Base-by-base conservation (phyloP, 371 early-diverging fungal genomes). In the Mucor indicus region DNA sequence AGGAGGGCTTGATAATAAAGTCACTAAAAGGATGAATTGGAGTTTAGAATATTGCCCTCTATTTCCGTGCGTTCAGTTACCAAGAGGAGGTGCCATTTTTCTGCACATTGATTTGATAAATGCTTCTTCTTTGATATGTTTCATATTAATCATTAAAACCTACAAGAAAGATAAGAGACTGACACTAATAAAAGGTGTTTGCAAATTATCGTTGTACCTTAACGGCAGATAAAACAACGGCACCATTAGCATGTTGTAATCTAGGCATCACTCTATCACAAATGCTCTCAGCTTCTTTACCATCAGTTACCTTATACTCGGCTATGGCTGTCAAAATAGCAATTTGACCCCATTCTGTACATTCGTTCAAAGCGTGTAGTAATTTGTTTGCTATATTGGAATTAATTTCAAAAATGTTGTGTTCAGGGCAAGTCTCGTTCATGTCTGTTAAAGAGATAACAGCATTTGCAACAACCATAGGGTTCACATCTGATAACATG, bases 321-420 rank as follows among this genome's bases (percentile, higher is more conserved):
- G 76, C 80, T 47, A 98, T 69, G 0, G 93, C 86, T 60, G 94
- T 92, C 39, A 98, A 69, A 41, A 98, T 91, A 42, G 89, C 88
- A 25, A 92, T 91, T 61, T 98, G 97, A 27, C 95, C 95, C 98
- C 98, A 98, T 71, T 97, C 92, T 32, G 92, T 91, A 77, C 98
- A 98, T 69, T 97, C 96, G 66, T 96, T 96, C 48, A 98, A 58
- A 1, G 98, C 97, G 16, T 91, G 86, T 43, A 94, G 72, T 57
- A 98, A 79, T 67, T 96, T 96, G 65, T 84, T 84, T 31, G 93
- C 86, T 27, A 89, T 83, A 27, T 77, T 69, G 53, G 77, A 79
- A 55, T 88, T 96, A 44, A 96, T 74, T 46, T 82, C 79, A 50
- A 96, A 89, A 37, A 89, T 76, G 47, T 91, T 85, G 33, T 86